Percentiles rank a stretch among this genome's conserved stretches.
These are phyloP conservation scores for Udeniomyces megalosporus DNA, from an alignment of 768 basidiomycete species.

Conservation along the genomic window DNA sequence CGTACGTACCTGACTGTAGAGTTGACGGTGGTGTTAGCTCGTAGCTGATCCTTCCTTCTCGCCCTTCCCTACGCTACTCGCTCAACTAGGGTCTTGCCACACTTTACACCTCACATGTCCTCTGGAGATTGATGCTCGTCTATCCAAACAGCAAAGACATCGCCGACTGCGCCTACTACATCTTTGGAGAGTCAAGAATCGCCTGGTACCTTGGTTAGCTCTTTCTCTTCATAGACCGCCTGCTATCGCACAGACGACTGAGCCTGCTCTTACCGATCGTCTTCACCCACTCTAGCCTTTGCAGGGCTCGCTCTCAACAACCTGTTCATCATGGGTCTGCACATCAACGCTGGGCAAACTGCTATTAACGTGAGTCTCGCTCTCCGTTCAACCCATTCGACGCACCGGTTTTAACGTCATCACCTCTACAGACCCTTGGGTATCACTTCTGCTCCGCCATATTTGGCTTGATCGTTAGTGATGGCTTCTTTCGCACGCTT, in stretches of 20 bases:
- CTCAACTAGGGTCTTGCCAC: slow-evolving; percentile 9
- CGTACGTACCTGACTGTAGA: no score
- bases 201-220: background rate
- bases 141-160: slow-evolving; percentile 17
- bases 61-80: background rate
- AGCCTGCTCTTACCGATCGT: no score
- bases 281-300: no score
- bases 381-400: no score
- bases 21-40: no score
- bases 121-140: slow-evolving; percentile 17
- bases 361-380: slow-evolving; percentile 12
- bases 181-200: background rate
- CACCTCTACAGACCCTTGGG: no score
- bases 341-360: slow-evolving; percentile 18
- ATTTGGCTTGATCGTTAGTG: no score
- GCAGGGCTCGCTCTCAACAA: slow-evolving; percentile 19
- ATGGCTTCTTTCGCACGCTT: background rate
- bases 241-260: no score
- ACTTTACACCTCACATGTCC: slow-evolving; percentile 19
- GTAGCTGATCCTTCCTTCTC: background rate
- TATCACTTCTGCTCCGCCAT: no score
- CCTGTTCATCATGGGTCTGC: slow-evolving; percentile 19
- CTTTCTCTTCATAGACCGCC: no score
- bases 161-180: slow-evolving; percentile 18
- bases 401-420: no score